Conservation (phyloP, 345 rosid species). For the Viola odorata region DNA sequence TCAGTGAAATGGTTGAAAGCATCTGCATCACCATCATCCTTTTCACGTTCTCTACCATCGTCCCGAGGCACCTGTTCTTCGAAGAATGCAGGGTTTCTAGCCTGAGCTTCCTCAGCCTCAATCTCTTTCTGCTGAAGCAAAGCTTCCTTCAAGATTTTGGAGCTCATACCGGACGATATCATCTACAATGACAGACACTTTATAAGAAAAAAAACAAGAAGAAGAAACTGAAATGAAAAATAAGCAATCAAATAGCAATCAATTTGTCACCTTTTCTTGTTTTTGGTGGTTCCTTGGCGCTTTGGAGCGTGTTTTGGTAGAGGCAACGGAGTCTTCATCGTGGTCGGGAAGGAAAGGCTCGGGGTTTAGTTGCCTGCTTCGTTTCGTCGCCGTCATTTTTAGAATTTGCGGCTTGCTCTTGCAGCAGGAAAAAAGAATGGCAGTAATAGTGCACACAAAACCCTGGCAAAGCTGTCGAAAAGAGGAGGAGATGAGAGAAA, state of each 20-base stretch:
- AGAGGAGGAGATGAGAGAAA: no score
- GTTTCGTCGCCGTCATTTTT: conserved; percentile 49
- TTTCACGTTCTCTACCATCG: no score
- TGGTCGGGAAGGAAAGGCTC: conserved; percentile 47
- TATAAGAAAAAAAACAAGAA: neutral
- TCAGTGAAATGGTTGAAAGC: no score
- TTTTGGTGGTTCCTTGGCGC: conserved; percentile 59
- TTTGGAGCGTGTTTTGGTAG: conserved; percentile 56
- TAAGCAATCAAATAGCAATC: neutral
- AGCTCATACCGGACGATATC: conserved; percentile 64
- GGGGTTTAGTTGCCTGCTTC: conserved; percentile 57
- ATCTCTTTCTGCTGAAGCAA: conserved; percentile 79
- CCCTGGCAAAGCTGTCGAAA: no score
- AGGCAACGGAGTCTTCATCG: conserved; percentile 38
- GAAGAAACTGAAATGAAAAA: neutral
- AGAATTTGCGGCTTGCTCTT: no score
- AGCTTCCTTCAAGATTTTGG: conserved; percentile 80
- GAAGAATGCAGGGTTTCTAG: no score
- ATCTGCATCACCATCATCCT: no score
- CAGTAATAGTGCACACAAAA: no score
- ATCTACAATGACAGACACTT: no score
- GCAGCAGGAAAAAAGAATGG: no score
- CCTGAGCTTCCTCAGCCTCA: conserved; percentile 63
- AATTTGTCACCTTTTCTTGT: conserved; percentile 35
- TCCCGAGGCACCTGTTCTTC: conserved; percentile 18